phyloP scores from a whole-genome alignment of 2,329 filamentous ascomycete genomes.

The Trichophyton schoenleinii region DNA sequence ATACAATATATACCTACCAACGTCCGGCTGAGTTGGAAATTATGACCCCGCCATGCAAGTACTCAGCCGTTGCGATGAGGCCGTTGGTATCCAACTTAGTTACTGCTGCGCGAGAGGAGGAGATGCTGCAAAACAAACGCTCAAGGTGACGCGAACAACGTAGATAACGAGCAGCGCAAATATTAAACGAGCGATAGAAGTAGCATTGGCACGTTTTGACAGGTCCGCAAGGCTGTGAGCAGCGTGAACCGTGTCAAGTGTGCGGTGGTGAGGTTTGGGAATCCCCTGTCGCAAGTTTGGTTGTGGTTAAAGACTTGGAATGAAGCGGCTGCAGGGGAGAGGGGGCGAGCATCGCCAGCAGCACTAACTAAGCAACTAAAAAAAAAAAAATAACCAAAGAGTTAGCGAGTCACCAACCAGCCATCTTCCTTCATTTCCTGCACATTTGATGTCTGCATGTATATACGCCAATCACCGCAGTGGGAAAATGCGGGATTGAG shows the following conservation, averaged over 20 bases:
- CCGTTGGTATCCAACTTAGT: not conserved
- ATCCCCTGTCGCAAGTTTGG: not conserved
- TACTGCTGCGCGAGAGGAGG: not conserved
- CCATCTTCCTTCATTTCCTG: not conserved
- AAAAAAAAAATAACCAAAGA: not conserved
- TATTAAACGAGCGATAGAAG: not conserved
- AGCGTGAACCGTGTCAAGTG: not conserved
- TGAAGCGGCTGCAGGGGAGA: not conserved
- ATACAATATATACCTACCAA: not conserved
- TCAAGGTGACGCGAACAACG: not conserved
- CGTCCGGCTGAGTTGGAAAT: not conserved
- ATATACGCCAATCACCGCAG: not conserved
- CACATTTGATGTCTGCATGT: not conserved
- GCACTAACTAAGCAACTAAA: no score
- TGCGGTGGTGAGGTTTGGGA: not conserved
- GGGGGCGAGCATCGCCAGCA: not conserved
- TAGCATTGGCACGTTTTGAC: not conserved
- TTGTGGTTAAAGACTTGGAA: not conserved
- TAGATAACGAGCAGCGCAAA: not conserved
- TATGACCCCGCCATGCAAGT: not conserved
- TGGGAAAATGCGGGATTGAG: not conserved
- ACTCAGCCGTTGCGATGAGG: not conserved
- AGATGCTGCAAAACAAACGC: not conserved
- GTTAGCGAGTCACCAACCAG: not conserved
- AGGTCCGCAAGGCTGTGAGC: not conserved